These are phyloP conservation scores for Carnegiea gigantea DNA, from an alignment of 179 eudicot species.

Conservation along the genomic window DNA sequence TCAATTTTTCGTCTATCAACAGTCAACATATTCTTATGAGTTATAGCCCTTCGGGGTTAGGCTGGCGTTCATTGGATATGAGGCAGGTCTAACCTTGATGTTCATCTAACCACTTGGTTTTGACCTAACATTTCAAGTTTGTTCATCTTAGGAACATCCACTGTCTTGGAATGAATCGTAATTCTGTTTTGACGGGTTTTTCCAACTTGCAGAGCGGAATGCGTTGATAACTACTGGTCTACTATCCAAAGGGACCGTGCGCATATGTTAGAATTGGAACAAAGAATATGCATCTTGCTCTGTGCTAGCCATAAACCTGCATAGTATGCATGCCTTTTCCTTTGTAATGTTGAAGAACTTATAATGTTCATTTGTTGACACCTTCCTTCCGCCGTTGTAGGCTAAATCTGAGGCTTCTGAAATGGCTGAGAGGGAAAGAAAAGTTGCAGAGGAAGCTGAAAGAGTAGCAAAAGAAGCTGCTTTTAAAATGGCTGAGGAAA, in stretches of 20 bases:
- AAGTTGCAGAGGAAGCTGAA: constrained; percentile 61
- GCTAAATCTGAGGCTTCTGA: constrained; percentile 59
- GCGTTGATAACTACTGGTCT: constrained; percentile 87
- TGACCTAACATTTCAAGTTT: too few species aligned
- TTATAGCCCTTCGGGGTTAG: too few species aligned
- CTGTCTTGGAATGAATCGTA: too few species aligned
- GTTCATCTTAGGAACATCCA: too few species aligned
- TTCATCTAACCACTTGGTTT: too few species aligned
- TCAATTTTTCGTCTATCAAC: too few species aligned
- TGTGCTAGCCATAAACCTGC: neutral
- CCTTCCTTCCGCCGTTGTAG: constrained; percentile 27
- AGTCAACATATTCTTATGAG: too few species aligned
- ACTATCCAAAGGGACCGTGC: constrained; percentile 80
- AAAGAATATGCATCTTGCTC: constrained; percentile 35
- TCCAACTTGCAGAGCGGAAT: constrained; percentile 67
- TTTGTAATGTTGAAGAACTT: neutral
- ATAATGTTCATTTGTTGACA: neutral
- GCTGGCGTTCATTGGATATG: too few species aligned
- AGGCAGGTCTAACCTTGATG: too few species aligned
- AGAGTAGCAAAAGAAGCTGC: constrained; percentile 74
- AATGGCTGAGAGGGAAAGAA: constrained; percentile 64
- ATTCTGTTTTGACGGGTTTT: neutral
- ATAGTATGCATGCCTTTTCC: neutral
- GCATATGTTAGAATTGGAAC: constrained; percentile 77
- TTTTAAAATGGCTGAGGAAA: constrained; percentile 38